These are phyloP conservation scores for Forsythia viridissima DNA, from an alignment of 257 asterid species.

Conservation along the genomic window DNA sequence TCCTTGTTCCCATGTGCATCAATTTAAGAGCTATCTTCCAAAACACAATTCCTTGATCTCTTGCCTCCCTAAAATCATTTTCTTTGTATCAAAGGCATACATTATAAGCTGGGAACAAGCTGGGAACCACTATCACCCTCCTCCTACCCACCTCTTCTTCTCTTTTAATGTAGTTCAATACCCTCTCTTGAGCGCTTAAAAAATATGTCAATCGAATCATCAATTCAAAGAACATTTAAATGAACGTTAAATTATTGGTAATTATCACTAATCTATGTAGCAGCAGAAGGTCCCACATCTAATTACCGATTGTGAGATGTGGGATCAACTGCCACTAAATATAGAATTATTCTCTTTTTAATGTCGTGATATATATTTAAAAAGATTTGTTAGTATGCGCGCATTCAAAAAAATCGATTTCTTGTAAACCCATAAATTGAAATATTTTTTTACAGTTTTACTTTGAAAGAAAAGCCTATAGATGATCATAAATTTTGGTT, in stretches of 20 bases:
- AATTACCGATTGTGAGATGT: too few relatives aligned
- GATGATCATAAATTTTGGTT: too few relatives aligned
- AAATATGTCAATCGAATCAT: neutral
- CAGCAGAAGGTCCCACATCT: too few relatives aligned
- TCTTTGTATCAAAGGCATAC: constrained; percentile 2
- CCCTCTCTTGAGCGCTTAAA: neutral
- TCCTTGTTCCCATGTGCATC: constrained; percentile 78
- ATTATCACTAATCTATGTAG: too few relatives aligned
- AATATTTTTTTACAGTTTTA: too few relatives aligned
- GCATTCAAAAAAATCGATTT: too few relatives aligned
- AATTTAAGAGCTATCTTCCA: constrained; percentile 77
- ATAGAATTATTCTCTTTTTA: too few relatives aligned
- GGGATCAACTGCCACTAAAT: too few relatives aligned
- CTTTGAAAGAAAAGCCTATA: too few relatives aligned
- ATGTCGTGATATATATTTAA: too few relatives aligned
- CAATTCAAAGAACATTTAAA: neutral
- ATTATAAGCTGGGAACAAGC: constrained; percentile 10
- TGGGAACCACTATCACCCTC: constrained; percentile 15
- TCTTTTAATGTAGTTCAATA: neutral
- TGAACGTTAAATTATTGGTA: neutral
- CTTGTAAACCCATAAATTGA: too few relatives aligned
- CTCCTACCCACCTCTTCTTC: neutral
- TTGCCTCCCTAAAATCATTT: constrained; percentile 26
- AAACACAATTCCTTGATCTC: constrained; percentile 41
- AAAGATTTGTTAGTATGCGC: too few relatives aligned